A percentile compares a stretch with the other conserved stretches of the same genome.
Evolutionary conservation across 1,284 basidiomycete species (phyloP).

Genomic region (Coriolopsis trogii): DNA sequence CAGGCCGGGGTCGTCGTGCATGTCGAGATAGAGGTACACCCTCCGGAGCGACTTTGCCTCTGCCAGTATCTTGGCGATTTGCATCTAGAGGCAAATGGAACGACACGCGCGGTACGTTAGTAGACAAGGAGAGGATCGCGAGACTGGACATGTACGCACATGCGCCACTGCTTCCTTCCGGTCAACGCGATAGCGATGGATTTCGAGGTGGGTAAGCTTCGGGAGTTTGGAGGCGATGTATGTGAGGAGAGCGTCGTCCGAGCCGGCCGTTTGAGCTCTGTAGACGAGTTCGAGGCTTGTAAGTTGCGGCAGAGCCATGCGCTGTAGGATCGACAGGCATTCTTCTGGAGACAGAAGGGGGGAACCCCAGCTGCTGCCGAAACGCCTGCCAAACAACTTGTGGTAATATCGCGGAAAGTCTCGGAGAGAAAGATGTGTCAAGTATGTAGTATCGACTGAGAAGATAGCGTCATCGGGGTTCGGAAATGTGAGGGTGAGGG

Average conservation of each 20-base stretch:
- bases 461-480: conserved; percentile 5
- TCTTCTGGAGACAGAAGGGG: not conserved
- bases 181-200: not conserved
- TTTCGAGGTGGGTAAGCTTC: not conserved
- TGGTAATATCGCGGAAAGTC: conserved; percentile 3
- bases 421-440: not conserved
- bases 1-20: no score
- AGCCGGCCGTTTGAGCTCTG: not conserved
- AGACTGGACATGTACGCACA: no score
- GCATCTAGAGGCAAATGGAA: no score
- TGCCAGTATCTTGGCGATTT: no score
- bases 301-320: not conserved
- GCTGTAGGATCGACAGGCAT: not conserved
- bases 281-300: not conserved
- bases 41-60: no score
- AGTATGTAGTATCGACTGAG: not conserved
- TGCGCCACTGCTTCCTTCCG: not conserved
- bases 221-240: not conserved
- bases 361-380: not conserved
- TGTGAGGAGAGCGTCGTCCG: not conserved
- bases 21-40: no score
- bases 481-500: conserved; percentile 2
- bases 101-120: no score
- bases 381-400: no score
- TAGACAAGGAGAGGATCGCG: no score